These are phyloP conservation scores for Mitragyna speciosa DNA, from an alignment of 257 asterid species.

Conservation along the genomic window DNA sequence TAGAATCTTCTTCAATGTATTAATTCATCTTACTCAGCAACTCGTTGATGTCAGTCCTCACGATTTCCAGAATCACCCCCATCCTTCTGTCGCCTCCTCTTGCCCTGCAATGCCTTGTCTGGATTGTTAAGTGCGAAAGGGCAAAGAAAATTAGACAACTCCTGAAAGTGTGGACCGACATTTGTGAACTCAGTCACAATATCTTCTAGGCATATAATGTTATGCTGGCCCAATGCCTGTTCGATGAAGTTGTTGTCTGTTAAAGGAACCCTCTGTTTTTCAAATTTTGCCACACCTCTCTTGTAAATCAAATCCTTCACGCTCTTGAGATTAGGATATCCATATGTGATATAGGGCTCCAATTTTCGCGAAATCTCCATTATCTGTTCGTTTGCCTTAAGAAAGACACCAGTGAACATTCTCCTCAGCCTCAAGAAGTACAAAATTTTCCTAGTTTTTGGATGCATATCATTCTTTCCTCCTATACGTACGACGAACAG, in stretches of 20 bases:
- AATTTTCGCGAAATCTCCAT: slow-evolving; percentile 67
- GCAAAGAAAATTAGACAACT: slow-evolving; percentile 58
- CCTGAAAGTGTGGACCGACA: slow-evolving; percentile 67
- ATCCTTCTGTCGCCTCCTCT: slow-evolving; percentile 63
- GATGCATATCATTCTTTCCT: slow-evolving; percentile 88
- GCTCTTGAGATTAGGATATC: slow-evolving; percentile 88
- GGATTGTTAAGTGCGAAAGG: slow-evolving; percentile 78
- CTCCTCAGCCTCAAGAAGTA: slow-evolving; percentile 72
- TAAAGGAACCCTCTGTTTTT: slow-evolving; percentile 62
- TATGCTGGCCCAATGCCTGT: slow-evolving; percentile 72
- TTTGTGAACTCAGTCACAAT: slow-evolving; percentile 66
- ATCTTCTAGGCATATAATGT: slow-evolving; percentile 81
- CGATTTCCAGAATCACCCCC: slow-evolving; percentile 97
- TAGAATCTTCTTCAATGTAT: slow-evolving; percentile 16
- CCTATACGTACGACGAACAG: slow-evolving; percentile 76
- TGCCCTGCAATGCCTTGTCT: slow-evolving; percentile 72
- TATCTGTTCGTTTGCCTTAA: slow-evolving; percentile 52
- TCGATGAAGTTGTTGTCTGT: slow-evolving; percentile 82
- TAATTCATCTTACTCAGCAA: slow-evolving; percentile 79
- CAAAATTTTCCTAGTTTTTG: slow-evolving; percentile 59
- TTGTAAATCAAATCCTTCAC: slow-evolving; percentile 89
- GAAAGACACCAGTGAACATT: slow-evolving; percentile 74
- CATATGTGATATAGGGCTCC: slow-evolving; percentile 90
- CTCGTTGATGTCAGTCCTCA: slow-evolving; percentile 63
- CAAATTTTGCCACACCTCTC: slow-evolving; percentile 74